Evolutionary conservation across 2,329 filamentous ascomycete genomes (phyloP).

Genomic region (Penicillium italicum): DNA sequence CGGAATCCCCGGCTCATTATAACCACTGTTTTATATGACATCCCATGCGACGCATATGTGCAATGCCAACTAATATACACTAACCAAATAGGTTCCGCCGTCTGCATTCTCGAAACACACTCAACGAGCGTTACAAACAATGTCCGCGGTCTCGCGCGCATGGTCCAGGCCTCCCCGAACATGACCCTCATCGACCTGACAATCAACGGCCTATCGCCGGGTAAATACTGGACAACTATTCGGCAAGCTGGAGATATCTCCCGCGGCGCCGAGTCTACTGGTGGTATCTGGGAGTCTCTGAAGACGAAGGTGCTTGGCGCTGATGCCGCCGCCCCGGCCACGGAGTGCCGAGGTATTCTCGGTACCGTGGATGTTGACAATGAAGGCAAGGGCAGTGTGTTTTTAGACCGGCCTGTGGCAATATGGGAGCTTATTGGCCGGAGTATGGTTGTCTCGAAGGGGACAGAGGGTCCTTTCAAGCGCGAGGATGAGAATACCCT

Average conservation of each 20-base stretch:
- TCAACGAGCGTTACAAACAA: constrained; percentile 58
- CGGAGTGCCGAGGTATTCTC: constrained; percentile 59
- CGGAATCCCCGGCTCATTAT: constrained; percentile 17
- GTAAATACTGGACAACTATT: constrained; percentile 78
- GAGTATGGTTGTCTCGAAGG: constrained; percentile 79
- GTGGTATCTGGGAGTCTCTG: constrained; percentile 69
- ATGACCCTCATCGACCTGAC: constrained; percentile 85
- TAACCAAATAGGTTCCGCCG: constrained; percentile 48
- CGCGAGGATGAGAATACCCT: constrained; percentile 79
- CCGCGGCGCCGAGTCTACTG: constrained; percentile 74
- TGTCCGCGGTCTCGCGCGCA: constrained; percentile 82
- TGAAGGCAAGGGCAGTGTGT: constrained; percentile 72
- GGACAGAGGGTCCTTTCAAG: constrained; percentile 57
- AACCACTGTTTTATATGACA: not conserved
- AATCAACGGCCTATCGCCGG: constrained; percentile 74
- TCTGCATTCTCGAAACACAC: constrained; percentile 92
- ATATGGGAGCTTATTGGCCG: constrained; percentile 97
- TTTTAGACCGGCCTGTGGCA: constrained; percentile 76
- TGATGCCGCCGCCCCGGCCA: constrained; percentile 19
- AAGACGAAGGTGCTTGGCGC: constrained; percentile 42
- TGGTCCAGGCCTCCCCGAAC: constrained; percentile 81
- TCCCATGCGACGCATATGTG: no score
- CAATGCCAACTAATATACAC: not conserved
- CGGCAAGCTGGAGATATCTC: constrained; percentile 85
- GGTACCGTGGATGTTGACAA: constrained; percentile 72